Evolutionary conservation across 2,329 filamentous ascomycete genomes (phyloP), one percentile per base, ranked within the genome.

Genomic region (Raffaelea arxii): DNA sequence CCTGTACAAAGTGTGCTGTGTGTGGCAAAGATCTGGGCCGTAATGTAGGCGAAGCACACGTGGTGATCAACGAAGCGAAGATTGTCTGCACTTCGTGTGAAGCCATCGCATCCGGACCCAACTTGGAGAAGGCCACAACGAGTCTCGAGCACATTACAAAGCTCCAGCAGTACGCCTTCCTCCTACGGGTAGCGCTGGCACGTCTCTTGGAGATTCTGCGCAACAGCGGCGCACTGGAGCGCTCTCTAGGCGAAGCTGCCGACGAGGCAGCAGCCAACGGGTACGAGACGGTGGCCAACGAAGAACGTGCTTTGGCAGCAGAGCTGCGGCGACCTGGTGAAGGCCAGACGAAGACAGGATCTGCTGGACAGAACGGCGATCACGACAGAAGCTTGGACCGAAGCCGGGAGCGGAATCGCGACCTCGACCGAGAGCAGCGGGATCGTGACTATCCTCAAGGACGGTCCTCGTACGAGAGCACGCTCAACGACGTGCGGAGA

Each of bases 91-190:
- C 64, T 46, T 73, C 69, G 41, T 94, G 88, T 60, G 75, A 75
- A 37, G 66, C 69, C 35, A n/a, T n/a, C n/a, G n/a, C n/a, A n/a
- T n/a, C n/a, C n/a, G n/a, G n/a, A n/a, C 72, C 74, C 54, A 70
- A 71, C 43, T 70, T 74, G 9, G 80, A 82, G 12, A 62, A 62
- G 11, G 61, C 63, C 16, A n/a, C n/a, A n/a, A 58, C 66, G n/a
- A 11, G 14, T 1, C 86, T 96, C 58, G 75, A 82, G 50, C 78
- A 80, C 51, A 78, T 96, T 32, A 86, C 86, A 18, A 89, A 94
- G 62, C 71, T 98, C 46, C 84, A 92, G 59, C 91, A 98, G 68
- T 98, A 95, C 60, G 82, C 96, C 6, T 96, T 96, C 64, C 71
- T 98, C 19, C 74, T 98, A 36, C 81, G 87, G 57, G 92, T 98